Conservation (phyloP, 257 asterid genomes). For the Solanum ossicruentum region DNA sequence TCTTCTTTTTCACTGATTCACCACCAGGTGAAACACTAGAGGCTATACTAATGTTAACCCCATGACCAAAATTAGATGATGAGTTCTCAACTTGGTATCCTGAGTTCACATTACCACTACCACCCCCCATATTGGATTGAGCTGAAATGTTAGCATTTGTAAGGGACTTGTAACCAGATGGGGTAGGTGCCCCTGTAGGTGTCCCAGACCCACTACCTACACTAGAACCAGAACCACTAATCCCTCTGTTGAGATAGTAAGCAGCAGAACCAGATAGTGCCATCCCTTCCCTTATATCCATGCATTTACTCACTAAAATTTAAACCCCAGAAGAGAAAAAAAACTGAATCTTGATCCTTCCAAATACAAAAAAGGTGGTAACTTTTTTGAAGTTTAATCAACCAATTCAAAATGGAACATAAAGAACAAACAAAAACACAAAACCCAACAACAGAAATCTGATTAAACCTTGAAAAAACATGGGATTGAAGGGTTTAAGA, state of each 20-base stretch:
- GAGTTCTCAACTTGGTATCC: slow-evolving; percentile 26
- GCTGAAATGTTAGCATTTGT: slow-evolving; percentile 7
- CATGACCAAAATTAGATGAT: slow-evolving; percentile 20
- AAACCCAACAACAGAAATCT: background rate
- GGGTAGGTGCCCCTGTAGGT: slow-evolving; percentile 18
- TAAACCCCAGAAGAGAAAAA: background rate
- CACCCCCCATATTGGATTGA: slow-evolving; percentile 19
- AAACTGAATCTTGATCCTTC: background rate
- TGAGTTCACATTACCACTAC: slow-evolving; percentile 10
- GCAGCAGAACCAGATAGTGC: slow-evolving; percentile 48
- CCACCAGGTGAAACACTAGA: slow-evolving; percentile 4
- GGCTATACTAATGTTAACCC: slow-evolving; percentile 4
- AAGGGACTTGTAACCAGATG: background rate
- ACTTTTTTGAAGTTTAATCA: background rate
- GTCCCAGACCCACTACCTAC: slow-evolving; percentile 18
- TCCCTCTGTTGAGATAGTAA: slow-evolving; percentile 55
- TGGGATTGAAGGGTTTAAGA: slow-evolving; percentile 34
- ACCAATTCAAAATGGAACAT: background rate
- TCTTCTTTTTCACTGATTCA: slow-evolving; percentile 21
- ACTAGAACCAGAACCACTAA: slow-evolving; percentile 24
- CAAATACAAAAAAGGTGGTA: background rate
- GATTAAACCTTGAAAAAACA: background rate
- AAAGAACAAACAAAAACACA: background rate
- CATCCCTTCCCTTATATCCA: slow-evolving; percentile 20
- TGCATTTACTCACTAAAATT: background rate